A percentile compares a stretch with the other conserved stretches of the same genome.
Evolutionary conservation across 2,329 filamentous ascomycete species (phyloP).

Genomic region (Aspergillus awamori): DNA sequence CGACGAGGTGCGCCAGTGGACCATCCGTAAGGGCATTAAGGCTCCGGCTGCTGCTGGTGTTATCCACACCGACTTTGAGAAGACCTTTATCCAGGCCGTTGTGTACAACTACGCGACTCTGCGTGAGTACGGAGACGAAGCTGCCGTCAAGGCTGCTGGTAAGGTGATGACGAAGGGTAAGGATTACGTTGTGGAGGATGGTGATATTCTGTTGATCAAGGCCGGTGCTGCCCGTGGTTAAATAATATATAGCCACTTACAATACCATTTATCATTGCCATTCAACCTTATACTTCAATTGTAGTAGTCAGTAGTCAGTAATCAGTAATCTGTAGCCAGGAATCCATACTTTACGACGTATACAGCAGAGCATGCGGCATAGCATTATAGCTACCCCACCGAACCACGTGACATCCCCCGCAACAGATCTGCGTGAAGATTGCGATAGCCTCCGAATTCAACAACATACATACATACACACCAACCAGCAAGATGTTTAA

Average conservation of each 20-base stretch:
- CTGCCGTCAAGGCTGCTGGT: constrained; percentile 85
- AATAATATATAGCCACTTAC: constrained; percentile 12
- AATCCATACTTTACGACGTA: background rate
- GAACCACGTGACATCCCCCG: constrained; percentile 23
- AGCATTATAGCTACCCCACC: background rate
- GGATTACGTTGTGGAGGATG: constrained; percentile 70
- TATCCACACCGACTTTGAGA: constrained; percentile 98
- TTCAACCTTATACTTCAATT: background rate
- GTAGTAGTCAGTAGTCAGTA: background rate
- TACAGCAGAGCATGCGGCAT: background rate
- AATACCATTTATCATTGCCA: background rate
- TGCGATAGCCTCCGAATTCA: constrained; percentile 5
- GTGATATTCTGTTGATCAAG: constrained; percentile 81
- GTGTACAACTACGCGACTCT: constrained; percentile 86
- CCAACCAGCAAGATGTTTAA: constrained; percentile 71
- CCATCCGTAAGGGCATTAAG: constrained; percentile 91
- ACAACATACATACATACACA: constrained; percentile 8
- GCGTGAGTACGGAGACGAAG: constrained; percentile 86
- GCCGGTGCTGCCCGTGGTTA: constrained; percentile 54
- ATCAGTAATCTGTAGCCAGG: too few species aligned
- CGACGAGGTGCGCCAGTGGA: constrained; percentile 98
- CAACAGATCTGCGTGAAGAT: constrained; percentile 5
- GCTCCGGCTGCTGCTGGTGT: constrained; percentile 97
- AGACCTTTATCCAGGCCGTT: constrained; percentile 97
- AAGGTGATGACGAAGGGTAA: constrained; percentile 99